These are phyloP conservation scores for Colletotrichum sp. DNA, from an alignment of 2,329 filamentous ascomycete species.

Conservation along the genomic window DNA sequence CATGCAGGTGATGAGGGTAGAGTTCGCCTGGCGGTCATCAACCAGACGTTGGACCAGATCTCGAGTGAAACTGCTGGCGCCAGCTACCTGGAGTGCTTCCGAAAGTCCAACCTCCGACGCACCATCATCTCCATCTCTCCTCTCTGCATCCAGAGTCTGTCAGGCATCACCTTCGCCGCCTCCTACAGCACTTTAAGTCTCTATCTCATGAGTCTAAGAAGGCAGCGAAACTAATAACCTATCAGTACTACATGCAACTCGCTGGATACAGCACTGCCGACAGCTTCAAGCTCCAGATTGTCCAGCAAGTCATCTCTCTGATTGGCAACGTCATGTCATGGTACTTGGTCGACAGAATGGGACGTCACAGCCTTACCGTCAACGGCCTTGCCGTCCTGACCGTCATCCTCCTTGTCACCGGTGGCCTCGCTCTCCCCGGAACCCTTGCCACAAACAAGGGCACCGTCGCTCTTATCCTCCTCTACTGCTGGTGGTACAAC, in stretches of 20 bases:
- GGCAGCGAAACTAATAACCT: neutral
- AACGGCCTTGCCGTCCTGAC: slow-evolving; percentile 37
- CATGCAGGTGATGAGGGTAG: slow-evolving; percentile 28
- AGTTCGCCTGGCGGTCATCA: slow-evolving; percentile 31
- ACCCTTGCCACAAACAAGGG: slow-evolving; percentile 33
- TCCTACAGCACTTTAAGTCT: slow-evolving; percentile 30
- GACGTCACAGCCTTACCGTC: slow-evolving; percentile 39
- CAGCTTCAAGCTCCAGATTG: slow-evolving; percentile 43
- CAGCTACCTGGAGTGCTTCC: slow-evolving; percentile 45
- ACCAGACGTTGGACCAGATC: slow-evolving; percentile 32
- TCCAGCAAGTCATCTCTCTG: slow-evolving; percentile 41
- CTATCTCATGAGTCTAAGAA: neutral
- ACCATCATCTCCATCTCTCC: slow-evolving; percentile 43
- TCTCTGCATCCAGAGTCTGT: slow-evolving; percentile 33
- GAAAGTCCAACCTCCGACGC: slow-evolving; percentile 39
- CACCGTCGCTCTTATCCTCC: slow-evolving; percentile 37
- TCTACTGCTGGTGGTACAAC: slow-evolving; percentile 44
- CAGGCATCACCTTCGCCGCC: slow-evolving; percentile 24
- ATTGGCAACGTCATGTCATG: slow-evolving; percentile 44
- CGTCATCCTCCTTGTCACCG: slow-evolving; percentile 43
- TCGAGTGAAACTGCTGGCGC: slow-evolving; percentile 37
- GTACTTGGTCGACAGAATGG: slow-evolving; percentile 40
- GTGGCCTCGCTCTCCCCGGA: slow-evolving; percentile 26
- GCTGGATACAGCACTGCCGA: slow-evolving; percentile 40
- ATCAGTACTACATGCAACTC: slow-evolving; percentile 43